A percentile compares a stretch with the other conserved stretches of the same genome.
phyloP scores from a whole-genome alignment of 2,329 filamentous ascomycete species.

The Phoma herbarum region DNA sequence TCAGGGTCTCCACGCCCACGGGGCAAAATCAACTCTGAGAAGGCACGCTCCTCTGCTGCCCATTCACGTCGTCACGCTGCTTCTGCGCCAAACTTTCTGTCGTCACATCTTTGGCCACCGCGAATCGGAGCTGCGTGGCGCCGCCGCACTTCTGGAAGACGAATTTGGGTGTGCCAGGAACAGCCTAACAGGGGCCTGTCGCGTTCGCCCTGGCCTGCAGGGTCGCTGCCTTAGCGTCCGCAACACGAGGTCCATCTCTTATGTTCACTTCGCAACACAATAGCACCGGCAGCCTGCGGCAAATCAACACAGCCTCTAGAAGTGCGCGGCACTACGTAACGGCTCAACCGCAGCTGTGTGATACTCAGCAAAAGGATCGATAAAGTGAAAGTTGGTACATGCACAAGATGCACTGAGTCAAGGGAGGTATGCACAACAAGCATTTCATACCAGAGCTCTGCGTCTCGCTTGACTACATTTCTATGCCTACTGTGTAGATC shows the following conservation, averaged over 20 bases:
- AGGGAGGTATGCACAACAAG: not conserved
- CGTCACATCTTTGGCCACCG: conserved; percentile 21
- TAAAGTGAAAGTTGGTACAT: not conserved
- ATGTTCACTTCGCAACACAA: conserved; percentile 4
- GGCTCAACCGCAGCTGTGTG: conserved; percentile 15
- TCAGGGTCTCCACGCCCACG: conserved; percentile 3
- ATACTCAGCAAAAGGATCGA: not conserved
- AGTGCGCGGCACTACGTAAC: conserved; percentile 26
- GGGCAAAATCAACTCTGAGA: conserved; percentile 1
- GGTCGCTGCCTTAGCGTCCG: conserved; percentile 25
- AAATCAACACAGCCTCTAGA: conserved; percentile 24
- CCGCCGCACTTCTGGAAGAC: conserved; percentile 24
- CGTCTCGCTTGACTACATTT: not conserved
- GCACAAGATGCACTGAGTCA: not conserved
- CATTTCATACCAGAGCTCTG: not conserved
- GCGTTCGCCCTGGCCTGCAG: conserved; percentile 27
- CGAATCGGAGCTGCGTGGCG: conserved; percentile 27
- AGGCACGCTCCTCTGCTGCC: conserved; percentile 6
- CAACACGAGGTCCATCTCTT: conserved; percentile 17
- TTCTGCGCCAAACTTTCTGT: conserved; percentile 7
- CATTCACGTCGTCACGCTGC: not conserved
- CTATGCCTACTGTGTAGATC: not conserved
- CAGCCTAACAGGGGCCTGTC: conserved; percentile 20
- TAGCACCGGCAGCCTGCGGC: conserved; percentile 6
- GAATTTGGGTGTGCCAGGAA: conserved; percentile 22